These are phyloP conservation scores for Pichia sp. DNA, from an alignment of 1,139 yeast genomes.

Conservation along the genomic window DNA sequence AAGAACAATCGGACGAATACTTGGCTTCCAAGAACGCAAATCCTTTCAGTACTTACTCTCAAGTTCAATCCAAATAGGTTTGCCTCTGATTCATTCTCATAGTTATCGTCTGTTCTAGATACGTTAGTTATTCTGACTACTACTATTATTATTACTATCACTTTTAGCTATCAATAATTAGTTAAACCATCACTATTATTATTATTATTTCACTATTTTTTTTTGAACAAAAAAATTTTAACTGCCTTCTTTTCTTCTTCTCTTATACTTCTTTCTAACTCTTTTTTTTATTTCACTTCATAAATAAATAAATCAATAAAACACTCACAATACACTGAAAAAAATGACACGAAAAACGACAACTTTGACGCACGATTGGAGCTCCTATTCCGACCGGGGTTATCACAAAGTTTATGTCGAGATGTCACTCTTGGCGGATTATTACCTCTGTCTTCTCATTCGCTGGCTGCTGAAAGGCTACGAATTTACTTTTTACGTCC, in stretches of 20 bases:
- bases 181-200: neutral
- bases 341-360: neutral
- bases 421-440: too few species aligned
- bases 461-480: too few species aligned
- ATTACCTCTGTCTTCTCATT: too few species aligned
- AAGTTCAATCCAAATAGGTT: slow-evolving; percentile 72
- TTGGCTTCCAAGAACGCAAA: slow-evolving; percentile 94
- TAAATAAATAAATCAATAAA: slow-evolving; percentile 2
- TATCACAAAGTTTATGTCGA: too few species aligned
- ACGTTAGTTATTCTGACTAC: neutral
- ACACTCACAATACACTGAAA: neutral
- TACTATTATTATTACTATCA: neutral
- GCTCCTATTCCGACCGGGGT: too few species aligned
- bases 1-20: slow-evolving; percentile 90
- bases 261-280: neutral
- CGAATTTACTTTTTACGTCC: too few species aligned
- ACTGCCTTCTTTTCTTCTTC: neutral
- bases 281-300: slow-evolving; percentile 6
- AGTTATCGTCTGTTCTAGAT: neutral
- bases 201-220: neutral
- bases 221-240: slow-evolving; percentile 1
- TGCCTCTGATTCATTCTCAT: neutral
- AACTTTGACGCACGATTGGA: too few species aligned
- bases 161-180: neutral
- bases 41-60: slow-evolving; percentile 94